Evolutionary conservation across 2,329 filamentous ascomycete species (phyloP).

Genomic region (Aspergillus sp.): DNA sequence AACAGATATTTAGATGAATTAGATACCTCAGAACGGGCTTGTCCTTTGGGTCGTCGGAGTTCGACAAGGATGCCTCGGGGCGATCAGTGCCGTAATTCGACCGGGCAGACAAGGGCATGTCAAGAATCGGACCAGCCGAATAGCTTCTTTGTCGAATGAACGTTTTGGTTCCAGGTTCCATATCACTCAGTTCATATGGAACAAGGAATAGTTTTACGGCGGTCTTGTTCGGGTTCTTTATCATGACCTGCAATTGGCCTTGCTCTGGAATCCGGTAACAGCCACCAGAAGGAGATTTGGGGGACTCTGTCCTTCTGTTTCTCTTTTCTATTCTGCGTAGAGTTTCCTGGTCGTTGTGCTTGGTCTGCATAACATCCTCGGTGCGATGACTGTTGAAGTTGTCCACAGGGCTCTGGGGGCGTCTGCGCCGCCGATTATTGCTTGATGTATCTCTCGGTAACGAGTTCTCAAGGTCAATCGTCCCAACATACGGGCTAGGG

Average conservation of each 20-base stretch:
- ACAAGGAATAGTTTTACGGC: conserved; percentile 94
- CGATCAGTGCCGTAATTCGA: conserved; percentile 51
- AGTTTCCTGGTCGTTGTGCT: conserved; percentile 29
- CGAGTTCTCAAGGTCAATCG: conserved; percentile 85
- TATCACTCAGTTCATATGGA: conserved; percentile 86
- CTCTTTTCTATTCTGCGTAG: conserved; percentile 54
- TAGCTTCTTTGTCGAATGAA: conserved; percentile 95
- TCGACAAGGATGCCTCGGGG: conserved; percentile 53
- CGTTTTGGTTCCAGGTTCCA: conserved; percentile 92
- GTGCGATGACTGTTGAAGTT: conserved; percentile 8
- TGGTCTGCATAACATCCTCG: conserved; percentile 14
- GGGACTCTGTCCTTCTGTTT: conserved; percentile 59
- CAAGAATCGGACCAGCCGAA: conserved; percentile 80
- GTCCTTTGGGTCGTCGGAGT: conserved; percentile 37
- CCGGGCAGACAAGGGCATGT: conserved; percentile 56
- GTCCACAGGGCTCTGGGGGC: conserved; percentile 30
- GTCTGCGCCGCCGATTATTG: conserved; percentile 41
- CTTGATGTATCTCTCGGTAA: conserved; percentile 53
- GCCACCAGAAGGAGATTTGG: conserved; percentile 75
- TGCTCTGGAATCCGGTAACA: conserved; percentile 92
- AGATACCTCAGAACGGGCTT: conserved; percentile 83
- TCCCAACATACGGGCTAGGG: conserved; percentile 92
- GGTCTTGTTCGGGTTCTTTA: conserved; percentile 98
- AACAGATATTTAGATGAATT: conserved; percentile 91
- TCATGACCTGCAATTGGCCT: conserved; percentile 92